A percentile compares a stretch with the other conserved stretches of the same genome.
Evolutionary conservation across 139 green algal genomes (phyloP).

Genomic region (Ettlia oleoabundans): DNA sequence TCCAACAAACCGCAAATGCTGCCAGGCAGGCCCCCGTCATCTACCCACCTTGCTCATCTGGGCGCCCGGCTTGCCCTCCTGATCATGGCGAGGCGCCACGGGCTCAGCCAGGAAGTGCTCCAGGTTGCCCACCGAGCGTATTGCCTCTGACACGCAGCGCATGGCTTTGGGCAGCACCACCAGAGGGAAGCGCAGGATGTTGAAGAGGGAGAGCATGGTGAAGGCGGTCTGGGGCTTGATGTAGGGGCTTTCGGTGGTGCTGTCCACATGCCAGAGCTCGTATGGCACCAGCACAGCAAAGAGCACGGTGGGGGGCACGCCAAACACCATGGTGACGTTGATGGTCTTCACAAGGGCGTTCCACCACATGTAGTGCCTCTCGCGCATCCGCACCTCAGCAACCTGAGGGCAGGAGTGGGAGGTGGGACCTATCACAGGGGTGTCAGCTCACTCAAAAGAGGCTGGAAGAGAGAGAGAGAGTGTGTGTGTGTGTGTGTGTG

Average conservation of each 20-base stretch:
- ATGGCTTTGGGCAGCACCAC: constrained; percentile 81
- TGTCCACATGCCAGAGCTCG: constrained; percentile 49
- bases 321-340: constrained; percentile 74
- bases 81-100: constrained; percentile 42
- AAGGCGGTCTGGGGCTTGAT: constrained; percentile 60
- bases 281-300: constrained; percentile 71
- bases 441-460: not conserved
- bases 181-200: constrained; percentile 81
- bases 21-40: not conserved
- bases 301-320: constrained; percentile 60
- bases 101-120: constrained; percentile 62
- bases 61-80: constrained; percentile 29
- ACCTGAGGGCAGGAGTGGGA: not conserved
- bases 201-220: constrained; percentile 82
- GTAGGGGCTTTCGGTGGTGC: not conserved
- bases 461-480: not conserved
- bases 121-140: constrained; percentile 52
- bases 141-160: constrained; percentile 57
- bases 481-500: not conserved
- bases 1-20: not conserved
- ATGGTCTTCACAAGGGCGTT: constrained; percentile 66
- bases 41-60: constrained; percentile 26
- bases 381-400: constrained; percentile 52
- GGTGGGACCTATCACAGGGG: not conserved
- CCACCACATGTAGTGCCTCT: constrained; percentile 50